Evolutionary conservation across 805 yeast genomes (phyloP).

Genomic region (Yarrowia porcina): DNA sequence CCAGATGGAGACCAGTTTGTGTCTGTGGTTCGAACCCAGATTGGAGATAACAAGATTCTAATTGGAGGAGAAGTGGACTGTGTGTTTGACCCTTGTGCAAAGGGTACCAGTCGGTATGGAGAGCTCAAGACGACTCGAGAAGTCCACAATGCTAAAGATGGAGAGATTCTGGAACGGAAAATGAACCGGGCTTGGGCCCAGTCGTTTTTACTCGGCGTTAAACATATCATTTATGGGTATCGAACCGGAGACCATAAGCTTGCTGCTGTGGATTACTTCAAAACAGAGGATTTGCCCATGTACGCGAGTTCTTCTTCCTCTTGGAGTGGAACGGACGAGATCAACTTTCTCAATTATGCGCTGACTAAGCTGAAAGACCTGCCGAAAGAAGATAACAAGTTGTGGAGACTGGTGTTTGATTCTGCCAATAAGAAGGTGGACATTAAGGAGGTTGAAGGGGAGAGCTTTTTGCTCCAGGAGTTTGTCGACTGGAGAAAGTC

Average conservation of each 20-base stretch:
- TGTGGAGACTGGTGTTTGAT: constrained; percentile 20
- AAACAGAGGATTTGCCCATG: constrained; percentile 72
- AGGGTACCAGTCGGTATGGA: constrained; percentile 54
- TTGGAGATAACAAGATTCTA: constrained; percentile 65
- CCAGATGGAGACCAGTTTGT: constrained; percentile 59
- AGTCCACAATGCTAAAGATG: constrained; percentile 55
- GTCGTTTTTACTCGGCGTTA: constrained; percentile 81
- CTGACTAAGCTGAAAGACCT: constrained; percentile 70
- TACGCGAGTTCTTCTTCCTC: constrained; percentile 41
- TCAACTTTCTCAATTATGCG: constrained; percentile 79
- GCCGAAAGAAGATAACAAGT: constrained; percentile 48
- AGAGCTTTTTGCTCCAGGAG: constrained; percentile 45
- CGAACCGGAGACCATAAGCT: constrained; percentile 70
- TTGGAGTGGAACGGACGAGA: constrained; percentile 71
- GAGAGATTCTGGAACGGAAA: constrained; percentile 68
- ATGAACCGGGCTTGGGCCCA: constrained; percentile 88
- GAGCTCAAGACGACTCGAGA: constrained; percentile 74
- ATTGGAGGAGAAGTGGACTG: constrained; percentile 93
- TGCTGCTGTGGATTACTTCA: constrained; percentile 66
- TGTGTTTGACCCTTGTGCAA: constrained; percentile 62
- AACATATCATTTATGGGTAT: constrained; percentile 79
- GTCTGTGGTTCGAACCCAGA: constrained; percentile 78
- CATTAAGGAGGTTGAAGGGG: constrained; percentile 41
- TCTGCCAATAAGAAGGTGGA: neutral
- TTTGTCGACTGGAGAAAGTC: constrained; percentile 54